Percentiles rank a stretch among this genome's conserved stretches.
These are phyloP conservation scores for Rhododendron ferrugineum DNA, from an alignment of 148 eudicot species.

Conservation along the genomic window DNA sequence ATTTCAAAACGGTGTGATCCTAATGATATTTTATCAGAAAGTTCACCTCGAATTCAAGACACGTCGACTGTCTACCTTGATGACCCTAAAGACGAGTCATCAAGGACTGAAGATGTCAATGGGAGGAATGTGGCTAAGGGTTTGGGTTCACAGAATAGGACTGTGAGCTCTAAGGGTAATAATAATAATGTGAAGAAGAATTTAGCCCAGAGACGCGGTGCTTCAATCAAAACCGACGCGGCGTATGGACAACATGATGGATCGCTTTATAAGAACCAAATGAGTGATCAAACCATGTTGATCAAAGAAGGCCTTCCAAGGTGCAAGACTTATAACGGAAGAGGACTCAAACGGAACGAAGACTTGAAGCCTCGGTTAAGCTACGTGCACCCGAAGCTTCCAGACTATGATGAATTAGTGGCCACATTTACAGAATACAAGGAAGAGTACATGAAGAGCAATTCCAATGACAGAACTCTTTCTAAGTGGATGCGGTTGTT, in stretches of 20 bases:
- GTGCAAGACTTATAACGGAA: neutral
- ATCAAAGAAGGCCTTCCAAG: neutral
- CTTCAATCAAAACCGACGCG: neutral
- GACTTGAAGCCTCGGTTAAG: constrained; percentile 12
- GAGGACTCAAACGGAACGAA: neutral
- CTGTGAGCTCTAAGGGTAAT: neutral
- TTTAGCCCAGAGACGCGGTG: neutral
- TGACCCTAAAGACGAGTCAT: neutral
- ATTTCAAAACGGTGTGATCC: neutral
- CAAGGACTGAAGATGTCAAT: neutral
- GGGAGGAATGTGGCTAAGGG: neutral
- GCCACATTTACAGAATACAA: constrained; percentile 16
- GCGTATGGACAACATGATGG: neutral
- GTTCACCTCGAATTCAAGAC: neutral
- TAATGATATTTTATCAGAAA: neutral
- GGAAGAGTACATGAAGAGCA: constrained; percentile 5
- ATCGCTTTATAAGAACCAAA: neutral
- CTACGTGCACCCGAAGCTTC: constrained; percentile 34
- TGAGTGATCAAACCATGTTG: neutral
- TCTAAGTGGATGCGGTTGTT: neutral
- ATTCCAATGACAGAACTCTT: neutral
- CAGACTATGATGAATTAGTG: constrained; percentile 29
- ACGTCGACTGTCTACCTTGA: neutral
- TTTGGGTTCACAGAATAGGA: neutral
- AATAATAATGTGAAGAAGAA: neutral